Percentiles rank a stretch among this genome's conserved stretches.
These are phyloP conservation scores for Starmera caribaea DNA, from an alignment of 805 yeast species.

Conservation along the genomic window DNA sequence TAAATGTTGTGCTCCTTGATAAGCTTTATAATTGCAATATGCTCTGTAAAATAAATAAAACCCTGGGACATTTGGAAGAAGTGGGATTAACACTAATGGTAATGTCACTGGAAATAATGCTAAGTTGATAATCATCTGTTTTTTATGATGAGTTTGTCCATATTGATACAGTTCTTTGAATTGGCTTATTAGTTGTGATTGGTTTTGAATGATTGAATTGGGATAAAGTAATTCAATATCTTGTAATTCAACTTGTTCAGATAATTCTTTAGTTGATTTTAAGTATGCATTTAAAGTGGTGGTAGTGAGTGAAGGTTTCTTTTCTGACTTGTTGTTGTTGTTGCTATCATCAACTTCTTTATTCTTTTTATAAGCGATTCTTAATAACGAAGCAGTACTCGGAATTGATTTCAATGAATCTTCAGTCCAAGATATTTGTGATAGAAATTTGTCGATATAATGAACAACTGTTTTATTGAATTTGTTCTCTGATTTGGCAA, in stretches of 20 bases:
- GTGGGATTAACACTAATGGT: slow-evolving; percentile 74
- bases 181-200: slow-evolving; percentile 16
- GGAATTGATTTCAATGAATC: slow-evolving; percentile 70
- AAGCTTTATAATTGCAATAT: slow-evolving; percentile 78
- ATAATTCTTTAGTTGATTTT: slow-evolving; percentile 7
- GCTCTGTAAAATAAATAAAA: slow-evolving; percentile 73
- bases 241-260: slow-evolving; percentile 17
- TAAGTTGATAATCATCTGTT: slow-evolving; percentile 42
- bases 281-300: slow-evolving; percentile 3
- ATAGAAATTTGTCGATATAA: slow-evolving; percentile 41
- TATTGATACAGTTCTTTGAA: slow-evolving; percentile 30
- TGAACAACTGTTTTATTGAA: slow-evolving; percentile 52
- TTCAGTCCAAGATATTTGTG: slow-evolving; percentile 73
- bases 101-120: slow-evolving; percentile 65
- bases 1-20: slow-evolving; percentile 63
- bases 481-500: slow-evolving; percentile 42
- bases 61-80: slow-evolving; percentile 90
- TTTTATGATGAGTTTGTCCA: slow-evolving; percentile 44
- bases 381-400: slow-evolving; percentile 44
- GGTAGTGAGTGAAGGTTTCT: slow-evolving; percentile 11
- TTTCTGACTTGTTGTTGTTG: too few relatives aligned
- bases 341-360: slow-evolving; percentile 8
- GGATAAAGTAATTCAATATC: slow-evolving; percentile 46
- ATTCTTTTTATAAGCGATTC: slow-evolving; percentile 24
- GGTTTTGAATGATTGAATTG: slow-evolving; percentile 16